phyloP scores from a whole-genome alignment of 495 filamentous ascomycete genomes.

The Aspergillus hancockii region DNA sequence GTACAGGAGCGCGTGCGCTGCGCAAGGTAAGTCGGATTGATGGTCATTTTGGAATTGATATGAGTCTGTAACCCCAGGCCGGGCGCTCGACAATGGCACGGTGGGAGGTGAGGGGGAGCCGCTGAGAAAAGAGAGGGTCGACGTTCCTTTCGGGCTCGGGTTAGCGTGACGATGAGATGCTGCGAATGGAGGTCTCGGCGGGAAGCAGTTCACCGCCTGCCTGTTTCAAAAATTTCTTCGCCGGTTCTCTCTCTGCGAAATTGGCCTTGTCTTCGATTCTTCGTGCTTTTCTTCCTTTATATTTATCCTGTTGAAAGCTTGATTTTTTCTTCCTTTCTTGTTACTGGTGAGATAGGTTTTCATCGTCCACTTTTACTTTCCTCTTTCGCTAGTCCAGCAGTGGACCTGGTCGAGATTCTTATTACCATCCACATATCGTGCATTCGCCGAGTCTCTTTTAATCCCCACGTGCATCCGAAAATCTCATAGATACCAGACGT shows the following conservation, averaged over 20 bases:
- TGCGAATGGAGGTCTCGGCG: constrained; percentile 22
- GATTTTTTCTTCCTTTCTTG: too few species aligned
- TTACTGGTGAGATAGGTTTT: neutral
- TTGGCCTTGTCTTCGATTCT: constrained; percentile 15
- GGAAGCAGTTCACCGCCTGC: constrained; percentile 42
- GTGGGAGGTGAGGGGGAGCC: constrained; percentile 17
- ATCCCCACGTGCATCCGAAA: neutral
- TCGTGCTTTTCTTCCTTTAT: constrained; percentile 11
- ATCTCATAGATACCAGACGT: neutral
- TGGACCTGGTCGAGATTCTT: neutral
- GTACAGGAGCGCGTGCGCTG: constrained; percentile 86
- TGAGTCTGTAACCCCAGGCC: constrained; percentile 13
- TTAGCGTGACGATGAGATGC: constrained; percentile 26
- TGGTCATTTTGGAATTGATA: constrained; percentile 55
- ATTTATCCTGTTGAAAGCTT: constrained; percentile 5
- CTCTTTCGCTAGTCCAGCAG: neutral
- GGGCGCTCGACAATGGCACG: constrained; percentile 26
- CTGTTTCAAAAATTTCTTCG: constrained; percentile 44
- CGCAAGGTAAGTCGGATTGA: constrained; percentile 92
- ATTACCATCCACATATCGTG: constrained; percentile 4
- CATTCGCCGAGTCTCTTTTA: neutral
- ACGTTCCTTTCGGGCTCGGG: constrained; percentile 19
- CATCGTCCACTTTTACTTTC: neutral
- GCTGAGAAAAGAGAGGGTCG: constrained; percentile 17
- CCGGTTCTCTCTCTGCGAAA: constrained; percentile 2